Evolutionary conservation across 1,139 yeast species (phyloP).

Genomic region (Hansenula sp.): DNA sequence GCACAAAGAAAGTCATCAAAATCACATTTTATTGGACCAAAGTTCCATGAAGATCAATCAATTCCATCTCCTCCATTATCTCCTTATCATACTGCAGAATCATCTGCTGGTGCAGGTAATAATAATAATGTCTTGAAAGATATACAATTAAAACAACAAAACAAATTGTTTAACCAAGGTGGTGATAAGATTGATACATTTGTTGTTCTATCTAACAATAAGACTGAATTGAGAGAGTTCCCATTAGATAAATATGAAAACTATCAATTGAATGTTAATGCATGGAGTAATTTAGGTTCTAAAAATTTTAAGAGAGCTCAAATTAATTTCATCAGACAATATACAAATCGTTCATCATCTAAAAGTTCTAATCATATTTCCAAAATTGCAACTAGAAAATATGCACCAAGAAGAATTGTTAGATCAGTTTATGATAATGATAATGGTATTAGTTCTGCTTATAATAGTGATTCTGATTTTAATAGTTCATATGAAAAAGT

Average conservation of each 20-base stretch:
- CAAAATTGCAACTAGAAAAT: conserved; percentile 21
- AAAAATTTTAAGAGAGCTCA: conserved; percentile 42
- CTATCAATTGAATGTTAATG: conserved; percentile 44
- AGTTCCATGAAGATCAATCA: conserved; percentile 21
- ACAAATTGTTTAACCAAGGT: conserved; percentile 1
- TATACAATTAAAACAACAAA: conserved; percentile 1
- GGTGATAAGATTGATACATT: conserved; percentile 23
- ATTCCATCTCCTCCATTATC: conserved; percentile 68
- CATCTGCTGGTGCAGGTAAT: conserved; percentile 3
- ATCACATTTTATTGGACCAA: conserved; percentile 12
- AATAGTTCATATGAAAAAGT: conserved; percentile 38
- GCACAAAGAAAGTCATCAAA: conserved; percentile 19
- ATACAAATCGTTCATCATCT: conserved; percentile 25
- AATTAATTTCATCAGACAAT: conserved; percentile 46
- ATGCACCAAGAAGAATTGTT: conserved; percentile 30
- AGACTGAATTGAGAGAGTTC: conserved; percentile 26
- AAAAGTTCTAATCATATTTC: conserved; percentile 23
- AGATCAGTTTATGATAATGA: conserved; percentile 4
- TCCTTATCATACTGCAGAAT: conserved; percentile 40
- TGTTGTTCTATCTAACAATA: conserved; percentile 8
- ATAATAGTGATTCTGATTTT: conserved; percentile 26
- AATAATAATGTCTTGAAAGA: not conserved
- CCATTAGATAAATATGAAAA: conserved; percentile 45
- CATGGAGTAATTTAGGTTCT: conserved; percentile 42
- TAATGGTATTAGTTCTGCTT: conserved; percentile 18